Evolutionary conservation across 192 early-diverging fungal species (phyloP), one percentile per base, ranked within the genome.

Genomic region (Backusella australiensis): DNA sequence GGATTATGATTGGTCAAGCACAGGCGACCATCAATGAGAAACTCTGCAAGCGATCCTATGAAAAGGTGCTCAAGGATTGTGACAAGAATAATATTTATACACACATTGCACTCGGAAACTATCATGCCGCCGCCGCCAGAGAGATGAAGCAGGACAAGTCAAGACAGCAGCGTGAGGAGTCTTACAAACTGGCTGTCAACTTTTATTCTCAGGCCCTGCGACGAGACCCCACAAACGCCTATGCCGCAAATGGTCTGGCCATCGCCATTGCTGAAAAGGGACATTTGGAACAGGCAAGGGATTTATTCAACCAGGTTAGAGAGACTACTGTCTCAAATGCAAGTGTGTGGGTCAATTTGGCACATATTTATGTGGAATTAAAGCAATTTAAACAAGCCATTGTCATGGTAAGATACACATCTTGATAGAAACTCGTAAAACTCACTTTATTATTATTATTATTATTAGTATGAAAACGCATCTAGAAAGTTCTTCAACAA

Each of bases 221-320:
- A 71, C 75, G 89, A 4, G 96, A 98, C 74, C 80, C 81, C 8
- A 79, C 75, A 67, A 95, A 95, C 75, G 86, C 90, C 0, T 91
- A 93, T 39, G 97, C 96, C 1, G 93, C 93, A 0, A 91, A 94
- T 59, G 97, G 97, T 21, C 84, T 96, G 36, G 96, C 93, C 6
- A 94, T 97, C 63, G 87, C 91, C 6, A 77, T 96, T 71, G 94
- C 93, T 69, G 95, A 96, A 77, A 83, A 83, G 15, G 91, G 89
- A 0, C 75, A 82, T 36, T 77, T 87, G 9, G 74, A 82, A 6
- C 90, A 92, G 9, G 94, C 96, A 0, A 80, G 86, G 0, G 86
- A 85, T 15, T 77, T 93, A 6, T 94, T 95, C 77, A 89, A 83
- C 34, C 86, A 85, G 77, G 78, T 85, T 19, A 81, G 83, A 26